A percentile compares a stretch with the other conserved stretches of the same genome.
phyloP scores from a whole-genome alignment of 228 moss, liverwort and hornwort genomes.

The Sphagnum magellanicum region DNA sequence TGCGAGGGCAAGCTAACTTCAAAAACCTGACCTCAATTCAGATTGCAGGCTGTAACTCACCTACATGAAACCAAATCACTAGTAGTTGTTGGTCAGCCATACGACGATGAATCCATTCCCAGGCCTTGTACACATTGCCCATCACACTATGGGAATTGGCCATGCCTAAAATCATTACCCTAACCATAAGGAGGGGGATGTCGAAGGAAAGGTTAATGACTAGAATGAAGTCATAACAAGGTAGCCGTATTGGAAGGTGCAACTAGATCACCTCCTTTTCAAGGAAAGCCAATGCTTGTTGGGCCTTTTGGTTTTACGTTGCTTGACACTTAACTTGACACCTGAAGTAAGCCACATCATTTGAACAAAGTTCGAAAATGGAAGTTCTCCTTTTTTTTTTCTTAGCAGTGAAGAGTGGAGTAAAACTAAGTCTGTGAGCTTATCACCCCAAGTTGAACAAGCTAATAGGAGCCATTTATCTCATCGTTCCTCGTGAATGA shows the following conservation, averaged over 20 bases:
- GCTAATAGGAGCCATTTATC: too few species aligned
- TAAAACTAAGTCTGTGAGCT: too few species aligned
- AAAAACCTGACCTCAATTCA: neutral
- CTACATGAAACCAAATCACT: neutral
- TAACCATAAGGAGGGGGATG: neutral
- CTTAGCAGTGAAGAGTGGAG: too few species aligned
- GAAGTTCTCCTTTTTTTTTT: too few species aligned
- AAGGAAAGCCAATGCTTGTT: conserved; percentile 1
- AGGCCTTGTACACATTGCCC: neutral
- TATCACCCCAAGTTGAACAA: too few species aligned
- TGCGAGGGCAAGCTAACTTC: neutral
- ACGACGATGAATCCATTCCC: neutral
- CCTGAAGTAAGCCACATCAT: too few species aligned
- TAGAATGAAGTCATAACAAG: neutral
- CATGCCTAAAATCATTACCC: neutral
- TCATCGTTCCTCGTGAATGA: too few species aligned
- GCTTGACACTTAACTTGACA: too few species aligned
- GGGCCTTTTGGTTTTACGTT: too few species aligned
- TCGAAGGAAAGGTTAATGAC: neutral
- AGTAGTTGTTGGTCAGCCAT: neutral
- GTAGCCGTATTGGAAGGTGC: neutral
- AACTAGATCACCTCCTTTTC: neutral
- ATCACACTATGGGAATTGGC: neutral
- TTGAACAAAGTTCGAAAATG: too few species aligned
- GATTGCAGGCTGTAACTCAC: neutral